Conservation (phyloP, 805 yeast species). For the Kazachstania psychrophila region DNA sequence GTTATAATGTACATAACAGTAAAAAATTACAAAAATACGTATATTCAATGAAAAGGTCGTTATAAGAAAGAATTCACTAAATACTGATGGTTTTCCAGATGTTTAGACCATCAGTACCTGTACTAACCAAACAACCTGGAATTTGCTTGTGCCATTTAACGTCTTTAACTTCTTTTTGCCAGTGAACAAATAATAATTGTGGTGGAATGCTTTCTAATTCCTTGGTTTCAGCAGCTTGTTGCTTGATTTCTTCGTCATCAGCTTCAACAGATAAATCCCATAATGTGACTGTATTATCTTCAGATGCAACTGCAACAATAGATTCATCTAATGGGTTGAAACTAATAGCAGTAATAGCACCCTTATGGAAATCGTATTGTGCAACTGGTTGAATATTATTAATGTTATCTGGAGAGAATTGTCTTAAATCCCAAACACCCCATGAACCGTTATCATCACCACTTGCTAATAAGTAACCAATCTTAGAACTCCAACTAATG, state of each 20-base stretch:
- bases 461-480: slow-evolving; percentile 78
- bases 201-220: slow-evolving; percentile 90
- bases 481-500: slow-evolving; percentile 87
- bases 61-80: no score
- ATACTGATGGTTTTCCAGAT: slow-evolving; percentile 96
- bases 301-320: slow-evolving; percentile 89
- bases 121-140: slow-evolving; percentile 89
- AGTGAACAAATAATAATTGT: slow-evolving; percentile 89
- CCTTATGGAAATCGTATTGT: slow-evolving; percentile 87
- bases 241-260: slow-evolving; percentile 90
- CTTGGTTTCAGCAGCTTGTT: slow-evolving; percentile 66
- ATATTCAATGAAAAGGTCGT: no score
- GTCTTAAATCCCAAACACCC: slow-evolving; percentile 97
- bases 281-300: slow-evolving; percentile 90
- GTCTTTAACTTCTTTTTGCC: slow-evolving; percentile 97
- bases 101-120: slow-evolving; percentile 92
- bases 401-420: slow-evolving; percentile 48
- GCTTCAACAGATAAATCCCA: slow-evolving; percentile 99
- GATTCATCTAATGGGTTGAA: slow-evolving; percentile 95
- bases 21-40: no score
- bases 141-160: slow-evolving; percentile 97
- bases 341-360: slow-evolving; percentile 85
- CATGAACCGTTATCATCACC: slow-evolving; percentile 97
- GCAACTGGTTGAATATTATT: slow-evolving; percentile 69
- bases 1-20: no score